Percentiles rank a stretch among this genome's conserved stretches.
phyloP scores from a whole-genome alignment of 352 stramenopile species.

The Globisporangium cederbergense region DNA sequence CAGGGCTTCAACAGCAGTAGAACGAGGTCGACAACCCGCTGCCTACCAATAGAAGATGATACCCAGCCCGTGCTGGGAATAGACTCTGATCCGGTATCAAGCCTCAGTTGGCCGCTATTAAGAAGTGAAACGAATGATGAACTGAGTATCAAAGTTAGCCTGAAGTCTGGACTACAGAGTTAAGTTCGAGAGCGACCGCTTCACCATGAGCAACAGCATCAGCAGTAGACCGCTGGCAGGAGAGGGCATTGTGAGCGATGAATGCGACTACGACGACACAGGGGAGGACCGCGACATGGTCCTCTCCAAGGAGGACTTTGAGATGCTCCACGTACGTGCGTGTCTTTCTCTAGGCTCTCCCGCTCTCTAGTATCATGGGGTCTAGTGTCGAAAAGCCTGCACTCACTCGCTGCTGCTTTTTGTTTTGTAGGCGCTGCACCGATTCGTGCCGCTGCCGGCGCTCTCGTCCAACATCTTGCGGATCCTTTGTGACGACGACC shows the following conservation, averaged over 20 bases:
- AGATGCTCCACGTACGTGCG: slow-evolving; percentile 33
- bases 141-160: too few relatives aligned
- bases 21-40: too few relatives aligned
- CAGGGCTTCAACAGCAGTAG: too few relatives aligned
- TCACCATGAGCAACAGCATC: not conserved
- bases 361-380: too few relatives aligned
- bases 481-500: slow-evolving; percentile 49
- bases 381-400: too few relatives aligned
- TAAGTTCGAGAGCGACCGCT: not conserved
- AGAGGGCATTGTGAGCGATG: slow-evolving; percentile 11
- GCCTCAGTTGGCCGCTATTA: too few relatives aligned
- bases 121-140: too few relatives aligned
- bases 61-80: too few relatives aligned
- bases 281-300: slow-evolving; percentile 35
- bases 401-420: not conserved
- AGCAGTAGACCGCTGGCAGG: not conserved
- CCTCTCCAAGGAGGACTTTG: slow-evolving; percentile 48
- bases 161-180: too few relatives aligned
- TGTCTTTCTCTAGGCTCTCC: not conserved
- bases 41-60: too few relatives aligned
- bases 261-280: slow-evolving; percentile 8
- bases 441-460: slow-evolving; percentile 48
- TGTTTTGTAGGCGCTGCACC: slow-evolving; percentile 34
- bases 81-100: too few relatives aligned
- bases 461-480: slow-evolving; percentile 48